A percentile compares a stretch with the other conserved stretches of the same genome.
phyloP scores from a whole-genome alignment of 306 rosid genomes.

The Castanea crenata region DNA sequence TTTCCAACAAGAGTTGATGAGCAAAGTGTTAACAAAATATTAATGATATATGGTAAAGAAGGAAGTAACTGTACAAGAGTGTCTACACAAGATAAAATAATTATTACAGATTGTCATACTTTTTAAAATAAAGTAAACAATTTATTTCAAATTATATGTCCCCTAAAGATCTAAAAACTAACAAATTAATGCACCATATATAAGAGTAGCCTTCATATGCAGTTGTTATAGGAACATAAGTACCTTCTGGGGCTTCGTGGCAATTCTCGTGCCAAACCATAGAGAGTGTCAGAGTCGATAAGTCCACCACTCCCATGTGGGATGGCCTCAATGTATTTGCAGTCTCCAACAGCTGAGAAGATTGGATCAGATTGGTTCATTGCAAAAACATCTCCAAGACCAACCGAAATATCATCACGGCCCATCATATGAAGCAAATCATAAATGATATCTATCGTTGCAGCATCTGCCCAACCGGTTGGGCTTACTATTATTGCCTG shows the following conservation, averaged over 20 bases:
- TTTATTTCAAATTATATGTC: too few relatives aligned
- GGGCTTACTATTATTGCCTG: constrained; percentile 90
- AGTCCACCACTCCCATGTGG: constrained; percentile 86
- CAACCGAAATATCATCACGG: constrained; percentile 81
- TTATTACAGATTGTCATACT: too few relatives aligned
- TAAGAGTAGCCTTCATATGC: too few relatives aligned
- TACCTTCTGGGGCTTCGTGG: constrained; percentile 93
- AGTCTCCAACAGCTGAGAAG: constrained; percentile 50
- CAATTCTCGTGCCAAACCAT: constrained; percentile 71
- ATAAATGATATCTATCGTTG: constrained; percentile 76
- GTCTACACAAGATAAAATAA: too few relatives aligned
- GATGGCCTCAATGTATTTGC: constrained; percentile 68
- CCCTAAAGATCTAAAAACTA: too few relatives aligned
- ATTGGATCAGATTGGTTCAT: constrained; percentile 59
- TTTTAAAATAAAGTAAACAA: too few relatives aligned
- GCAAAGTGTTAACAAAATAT: too few relatives aligned
- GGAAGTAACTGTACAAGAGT: too few relatives aligned
- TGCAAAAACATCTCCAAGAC: constrained; percentile 70
- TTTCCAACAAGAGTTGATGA: too few relatives aligned
- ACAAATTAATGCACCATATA: too few relatives aligned
- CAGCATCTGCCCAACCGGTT: constrained; percentile 94
- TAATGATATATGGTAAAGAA: too few relatives aligned
- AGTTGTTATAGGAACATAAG: neutral
- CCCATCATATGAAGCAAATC: constrained; percentile 98
- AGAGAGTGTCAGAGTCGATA: constrained; percentile 86